These are phyloP conservation scores for Aspergillus haitiensis DNA, from an alignment of 495 filamentous ascomycete genomes.

Conservation along the genomic window DNA sequence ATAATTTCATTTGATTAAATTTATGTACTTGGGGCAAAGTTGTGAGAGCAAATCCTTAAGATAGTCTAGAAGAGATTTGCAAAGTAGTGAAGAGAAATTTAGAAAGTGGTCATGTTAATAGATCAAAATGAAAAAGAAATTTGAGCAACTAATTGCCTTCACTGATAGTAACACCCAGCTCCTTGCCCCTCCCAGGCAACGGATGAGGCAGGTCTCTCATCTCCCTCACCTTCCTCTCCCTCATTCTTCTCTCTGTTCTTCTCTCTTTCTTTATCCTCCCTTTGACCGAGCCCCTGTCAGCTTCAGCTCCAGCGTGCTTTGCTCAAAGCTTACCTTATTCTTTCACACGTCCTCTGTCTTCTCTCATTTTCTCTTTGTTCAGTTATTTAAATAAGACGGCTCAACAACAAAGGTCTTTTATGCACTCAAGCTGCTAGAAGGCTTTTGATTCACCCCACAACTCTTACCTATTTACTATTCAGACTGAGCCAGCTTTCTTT, in stretches of 20 bases:
- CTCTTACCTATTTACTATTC: neutral
- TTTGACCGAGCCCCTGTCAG: neutral
- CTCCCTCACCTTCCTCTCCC: conserved; percentile 9
- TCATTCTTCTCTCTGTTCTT: conserved; percentile 10
- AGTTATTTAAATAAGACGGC: too few species aligned
- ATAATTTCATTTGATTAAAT: neutral
- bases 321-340: conserved; percentile 4
- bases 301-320: neutral
- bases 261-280: conserved; percentile 1
- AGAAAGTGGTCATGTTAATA: neutral
- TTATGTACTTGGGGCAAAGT: neutral
- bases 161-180: neutral
- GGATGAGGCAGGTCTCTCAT: conserved; percentile 1
- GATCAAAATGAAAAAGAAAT: neutral
- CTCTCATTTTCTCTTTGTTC: too few species aligned
- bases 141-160: conserved; percentile 2
- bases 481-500: neutral
- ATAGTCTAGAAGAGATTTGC: neutral
- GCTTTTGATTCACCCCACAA: neutral
- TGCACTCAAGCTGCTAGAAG: neutral
- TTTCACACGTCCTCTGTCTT: neutral
- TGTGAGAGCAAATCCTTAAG: neutral
- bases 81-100: neutral
- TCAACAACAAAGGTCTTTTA: neutral
- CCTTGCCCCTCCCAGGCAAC: neutral